Conservation (phyloP, 2,329 filamentous ascomycete species). For the Elsinoe arachidis region DNA sequence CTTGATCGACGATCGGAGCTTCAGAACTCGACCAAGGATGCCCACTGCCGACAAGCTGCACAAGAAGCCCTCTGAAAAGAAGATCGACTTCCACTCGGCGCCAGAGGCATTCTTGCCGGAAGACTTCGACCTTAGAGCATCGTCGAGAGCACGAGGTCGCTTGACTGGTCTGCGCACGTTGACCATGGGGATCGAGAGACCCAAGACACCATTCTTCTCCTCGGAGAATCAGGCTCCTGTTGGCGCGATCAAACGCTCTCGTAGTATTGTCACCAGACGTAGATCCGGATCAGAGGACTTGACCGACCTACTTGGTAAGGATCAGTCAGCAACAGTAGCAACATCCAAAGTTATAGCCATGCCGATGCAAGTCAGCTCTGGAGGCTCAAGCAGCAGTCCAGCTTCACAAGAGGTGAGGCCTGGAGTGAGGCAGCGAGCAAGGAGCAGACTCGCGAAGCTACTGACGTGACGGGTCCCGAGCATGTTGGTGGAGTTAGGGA, state of each 20-base stretch:
- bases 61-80: conserved; percentile 4
- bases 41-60: conserved; percentile 14
- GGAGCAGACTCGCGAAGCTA: conserved; percentile 5
- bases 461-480: neutral
- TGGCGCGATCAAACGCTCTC: conserved; percentile 13
- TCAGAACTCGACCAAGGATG: conserved; percentile 8
- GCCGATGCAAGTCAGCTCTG: neutral
- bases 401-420: neutral
- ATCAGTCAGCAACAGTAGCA: neutral
- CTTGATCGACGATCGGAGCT: conserved; percentile 15
- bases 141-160: conserved; percentile 13
- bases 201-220: conserved; percentile 16
- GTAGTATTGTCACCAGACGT: conserved; percentile 9
- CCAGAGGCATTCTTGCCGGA: conserved; percentile 40
- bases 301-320: neutral
- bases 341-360: neutral
- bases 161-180: conserved; percentile 14
- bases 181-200: conserved; percentile 15
- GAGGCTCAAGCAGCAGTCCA: neutral
- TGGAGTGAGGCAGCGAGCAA: conserved; percentile 8
- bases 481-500: neutral
- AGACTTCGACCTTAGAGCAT: conserved; percentile 36
- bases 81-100: conserved; percentile 40
- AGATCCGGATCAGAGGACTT: neutral
- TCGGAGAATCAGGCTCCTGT: neutral